Evolutionary conservation across 495 filamentous ascomycete genomes (phyloP).

Genomic region (Opeltia flavorubescens): DNA sequence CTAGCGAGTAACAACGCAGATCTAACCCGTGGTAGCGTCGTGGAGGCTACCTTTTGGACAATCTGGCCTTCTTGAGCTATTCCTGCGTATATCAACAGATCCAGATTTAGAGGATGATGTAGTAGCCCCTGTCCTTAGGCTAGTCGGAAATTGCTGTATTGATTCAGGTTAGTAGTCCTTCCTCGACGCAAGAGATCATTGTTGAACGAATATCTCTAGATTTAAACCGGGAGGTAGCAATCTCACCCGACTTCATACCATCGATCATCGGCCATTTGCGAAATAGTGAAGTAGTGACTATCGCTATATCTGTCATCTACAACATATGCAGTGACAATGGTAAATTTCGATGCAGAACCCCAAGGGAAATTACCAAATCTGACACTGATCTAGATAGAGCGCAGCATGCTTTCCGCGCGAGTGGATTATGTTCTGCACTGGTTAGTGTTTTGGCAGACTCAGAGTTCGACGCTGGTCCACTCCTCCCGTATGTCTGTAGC

Average conservation of each 20-base stretch:
- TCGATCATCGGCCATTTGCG: slow-evolving; percentile 39
- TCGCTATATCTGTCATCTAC: slow-evolving; percentile 53
- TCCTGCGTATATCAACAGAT: slow-evolving; percentile 38
- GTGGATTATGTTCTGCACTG: slow-evolving; percentile 35
- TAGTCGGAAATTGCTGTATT: slow-evolving; percentile 66
- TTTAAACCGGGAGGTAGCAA: slow-evolving; percentile 53
- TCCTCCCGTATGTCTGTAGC: slow-evolving; percentile 19
- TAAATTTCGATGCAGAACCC: slow-evolving; percentile 19
- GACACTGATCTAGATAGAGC: slow-evolving; percentile 27
- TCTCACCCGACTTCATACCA: slow-evolving; percentile 40
- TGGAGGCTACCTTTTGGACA: slow-evolving; percentile 54
- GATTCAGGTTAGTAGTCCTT: slow-evolving; percentile 45
- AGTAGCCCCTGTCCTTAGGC: slow-evolving; percentile 43
- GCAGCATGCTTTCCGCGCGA: slow-evolving; percentile 47
- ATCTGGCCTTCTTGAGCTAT: slow-evolving; percentile 52
- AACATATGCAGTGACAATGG: slow-evolving; percentile 66
- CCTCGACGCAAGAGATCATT: neutral
- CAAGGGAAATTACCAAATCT: too few relatives aligned
- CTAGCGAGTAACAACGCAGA: neutral
- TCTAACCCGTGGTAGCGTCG: slow-evolving; percentile 28
- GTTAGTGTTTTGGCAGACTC: slow-evolving; percentile 25
- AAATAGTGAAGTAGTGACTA: slow-evolving; percentile 33
- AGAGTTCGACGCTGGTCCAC: slow-evolving; percentile 19
- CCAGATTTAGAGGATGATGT: slow-evolving; percentile 22
- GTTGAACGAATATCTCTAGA: slow-evolving; percentile 31